Evolutionary conservation across 192 early-diverging fungal genomes (phyloP), one percentile per base, ranked within the genome.

Genomic region (Martensiomyces pterosporus): DNA sequence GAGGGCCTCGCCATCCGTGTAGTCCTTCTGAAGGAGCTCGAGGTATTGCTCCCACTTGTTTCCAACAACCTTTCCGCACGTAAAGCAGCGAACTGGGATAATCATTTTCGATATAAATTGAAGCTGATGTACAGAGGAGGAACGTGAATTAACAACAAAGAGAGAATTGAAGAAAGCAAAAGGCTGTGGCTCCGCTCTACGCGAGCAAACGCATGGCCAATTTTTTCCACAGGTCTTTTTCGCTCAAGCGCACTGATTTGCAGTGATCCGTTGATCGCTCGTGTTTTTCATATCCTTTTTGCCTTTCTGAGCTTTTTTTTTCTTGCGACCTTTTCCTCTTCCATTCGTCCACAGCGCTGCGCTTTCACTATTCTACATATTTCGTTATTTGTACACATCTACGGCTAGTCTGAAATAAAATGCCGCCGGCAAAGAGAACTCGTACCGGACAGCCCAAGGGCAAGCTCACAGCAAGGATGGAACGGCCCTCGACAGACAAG

Each of bases 71-170:
- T 98, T 98, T 57, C 94, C 94, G 77, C 94, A 97, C 49, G 88
- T 90, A 72, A 98, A 98, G 76, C 94, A 98, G 34, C 94, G 90
- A 25, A 98, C 94, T 27, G 94, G 94, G 64, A 98, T 94, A 57
- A 98, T 94, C 94, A 98, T 98, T 61, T 52, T 86, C 22, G 22
- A 24, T 47, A n/a, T 37, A 37, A 42, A 21, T 18, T 2, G 17
- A 21, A 21, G 39, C n/a, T n/a, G n/a, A n/a, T 26, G 24, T 41
- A 43, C 4, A 34, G n/a, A n/a, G n/a, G n/a, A n/a, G n/a, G n/a
- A n/a, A n/a, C n/a, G n/a, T n/a, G n/a, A n/a, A n/a, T n/a, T n/a
- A 23, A 18, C 4, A n/a, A 47, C 4, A 29, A 29, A 25, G 12
- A 29, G 34, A 3, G 17, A 25, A 27, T 18, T 27, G 5, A 7